phyloP scores from a whole-genome alignment of 2,329 filamentous ascomycete species.

The Bipolaris victoriae region DNA sequence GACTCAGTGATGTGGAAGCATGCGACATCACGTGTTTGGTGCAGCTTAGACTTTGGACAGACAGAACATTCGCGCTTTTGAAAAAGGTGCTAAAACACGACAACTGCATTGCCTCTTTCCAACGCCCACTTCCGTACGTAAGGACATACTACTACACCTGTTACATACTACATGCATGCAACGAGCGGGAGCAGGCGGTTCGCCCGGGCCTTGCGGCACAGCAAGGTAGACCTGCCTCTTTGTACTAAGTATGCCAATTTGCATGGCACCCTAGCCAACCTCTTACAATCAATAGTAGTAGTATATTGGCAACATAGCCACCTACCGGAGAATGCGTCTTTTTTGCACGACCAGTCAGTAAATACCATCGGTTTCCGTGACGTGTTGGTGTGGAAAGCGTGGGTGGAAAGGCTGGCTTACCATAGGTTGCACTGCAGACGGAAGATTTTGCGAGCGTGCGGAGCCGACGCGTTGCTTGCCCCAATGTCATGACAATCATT shows the following conservation, averaged over 20 bases:
- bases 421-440: neutral
- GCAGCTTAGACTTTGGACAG: no score
- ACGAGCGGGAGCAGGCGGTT: neutral
- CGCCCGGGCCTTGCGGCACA: neutral
- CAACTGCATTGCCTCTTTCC: neutral
- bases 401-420: constrained; percentile 2
- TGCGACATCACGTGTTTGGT: constrained; percentile 1
- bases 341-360: neutral
- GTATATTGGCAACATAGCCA: constrained; percentile 7
- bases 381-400: neutral
- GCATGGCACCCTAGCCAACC: constrained; percentile 6
- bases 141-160: no score
- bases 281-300: constrained; percentile 5
- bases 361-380: neutral
- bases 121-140: neutral
- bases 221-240: neutral
- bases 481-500: constrained; percentile 7
- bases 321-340: constrained; percentile 8
- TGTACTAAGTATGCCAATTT: neutral
- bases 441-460: constrained; percentile 4
- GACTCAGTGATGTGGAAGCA: neutral
- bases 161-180: neutral
- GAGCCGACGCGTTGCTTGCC: constrained; percentile 11
- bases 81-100: neutral
- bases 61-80: no score